Conservation (phyloP, 441 rosid species). For the Manihot esculenta region DNA sequence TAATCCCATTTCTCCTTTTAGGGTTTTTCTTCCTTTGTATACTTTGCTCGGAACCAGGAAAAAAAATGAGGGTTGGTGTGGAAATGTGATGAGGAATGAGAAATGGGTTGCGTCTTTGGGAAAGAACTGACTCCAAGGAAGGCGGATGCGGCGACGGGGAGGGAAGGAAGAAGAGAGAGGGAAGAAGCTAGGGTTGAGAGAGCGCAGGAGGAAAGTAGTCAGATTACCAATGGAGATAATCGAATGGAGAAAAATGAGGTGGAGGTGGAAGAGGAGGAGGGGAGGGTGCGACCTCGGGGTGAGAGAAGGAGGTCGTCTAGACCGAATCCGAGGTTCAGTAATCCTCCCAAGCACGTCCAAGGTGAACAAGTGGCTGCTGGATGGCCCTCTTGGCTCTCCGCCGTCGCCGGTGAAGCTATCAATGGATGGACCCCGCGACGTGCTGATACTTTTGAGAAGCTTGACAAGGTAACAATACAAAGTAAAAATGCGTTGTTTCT, state of each 20-base stretch:
- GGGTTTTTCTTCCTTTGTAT: slow-evolving; percentile 21
- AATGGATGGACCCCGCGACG: slow-evolving; percentile 89
- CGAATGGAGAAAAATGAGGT: slow-evolving; percentile 31
- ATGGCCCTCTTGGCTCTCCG: slow-evolving; percentile 95
- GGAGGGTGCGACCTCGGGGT: slow-evolving; percentile 40
- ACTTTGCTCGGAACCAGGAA: not conserved
- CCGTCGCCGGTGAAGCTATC: slow-evolving; percentile 87
- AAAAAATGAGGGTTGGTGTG: slow-evolving; percentile 26
- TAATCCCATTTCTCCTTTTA: not conserved
- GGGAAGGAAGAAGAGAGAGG: slow-evolving; percentile 26
- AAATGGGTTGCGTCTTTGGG: slow-evolving; percentile 95
- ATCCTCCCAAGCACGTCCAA: slow-evolving; percentile 60
- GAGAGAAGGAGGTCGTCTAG: slow-evolving; percentile 62
- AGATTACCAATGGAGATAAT: slow-evolving; percentile 35
- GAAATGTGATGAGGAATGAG: slow-evolving; percentile 39
- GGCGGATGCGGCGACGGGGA: slow-evolving; percentile 40
- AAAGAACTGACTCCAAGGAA: slow-evolving; percentile 53
- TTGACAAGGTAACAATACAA: slow-evolving; percentile 62
- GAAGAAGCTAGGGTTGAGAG: slow-evolving; percentile 33
- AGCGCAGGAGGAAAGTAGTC: slow-evolving; percentile 25
- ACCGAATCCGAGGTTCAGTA: slow-evolving; percentile 58
- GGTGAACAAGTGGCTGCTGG: slow-evolving; percentile 97
- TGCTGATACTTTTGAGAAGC: slow-evolving; percentile 89
- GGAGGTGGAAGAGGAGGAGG: slow-evolving; percentile 32
- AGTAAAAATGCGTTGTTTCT: not conserved